Percentiles rank a stretch among this genome's conserved stretches.
These are phyloP conservation scores for Ampelomyces quisqualis DNA, from an alignment of 2,329 filamentous ascomycete species.

Conservation along the genomic window DNA sequence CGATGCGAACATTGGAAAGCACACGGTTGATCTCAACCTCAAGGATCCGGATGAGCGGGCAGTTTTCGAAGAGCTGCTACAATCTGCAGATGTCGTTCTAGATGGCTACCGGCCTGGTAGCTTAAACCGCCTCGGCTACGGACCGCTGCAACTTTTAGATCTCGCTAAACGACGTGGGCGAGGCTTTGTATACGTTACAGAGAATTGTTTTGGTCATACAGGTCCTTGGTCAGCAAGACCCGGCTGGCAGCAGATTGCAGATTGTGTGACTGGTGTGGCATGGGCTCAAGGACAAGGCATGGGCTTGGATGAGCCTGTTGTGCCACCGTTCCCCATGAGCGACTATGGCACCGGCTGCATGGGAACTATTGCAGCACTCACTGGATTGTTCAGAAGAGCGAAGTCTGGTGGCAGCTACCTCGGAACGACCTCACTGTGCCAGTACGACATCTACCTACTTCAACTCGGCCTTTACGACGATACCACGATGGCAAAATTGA, in stretches of 20 bases:
- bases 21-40: slow-evolving; percentile 64
- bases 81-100: slow-evolving; percentile 64
- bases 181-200: slow-evolving; percentile 67
- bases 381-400: slow-evolving; percentile 63
- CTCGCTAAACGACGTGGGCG: slow-evolving; percentile 58
- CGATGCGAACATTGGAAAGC: slow-evolving; percentile 72
- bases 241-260: slow-evolving; percentile 73
- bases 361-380: slow-evolving; percentile 66
- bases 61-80: slow-evolving; percentile 60
- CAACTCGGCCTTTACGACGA: slow-evolving; percentile 59
- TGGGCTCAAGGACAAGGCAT: slow-evolving; percentile 65
- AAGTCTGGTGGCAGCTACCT: slow-evolving; percentile 66
- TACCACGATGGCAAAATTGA: slow-evolving; percentile 55
- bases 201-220: slow-evolving; percentile 70
- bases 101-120: slow-evolving; percentile 70
- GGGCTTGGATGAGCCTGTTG: slow-evolving; percentile 62
- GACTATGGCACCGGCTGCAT: slow-evolving; percentile 72
- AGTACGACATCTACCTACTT: slow-evolving; percentile 68
- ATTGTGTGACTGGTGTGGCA: slow-evolving; percentile 62
- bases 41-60: slow-evolving; percentile 56
- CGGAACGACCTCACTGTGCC: slow-evolving; percentile 63
- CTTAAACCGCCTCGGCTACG: slow-evolving; percentile 64
- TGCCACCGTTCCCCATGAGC: slow-evolving; percentile 62
- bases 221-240: slow-evolving; percentile 64
- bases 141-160: slow-evolving; percentile 55